Conservation (phyloP, 163 green algal species). For the Coccomyxa subellipsoidea region DNA sequence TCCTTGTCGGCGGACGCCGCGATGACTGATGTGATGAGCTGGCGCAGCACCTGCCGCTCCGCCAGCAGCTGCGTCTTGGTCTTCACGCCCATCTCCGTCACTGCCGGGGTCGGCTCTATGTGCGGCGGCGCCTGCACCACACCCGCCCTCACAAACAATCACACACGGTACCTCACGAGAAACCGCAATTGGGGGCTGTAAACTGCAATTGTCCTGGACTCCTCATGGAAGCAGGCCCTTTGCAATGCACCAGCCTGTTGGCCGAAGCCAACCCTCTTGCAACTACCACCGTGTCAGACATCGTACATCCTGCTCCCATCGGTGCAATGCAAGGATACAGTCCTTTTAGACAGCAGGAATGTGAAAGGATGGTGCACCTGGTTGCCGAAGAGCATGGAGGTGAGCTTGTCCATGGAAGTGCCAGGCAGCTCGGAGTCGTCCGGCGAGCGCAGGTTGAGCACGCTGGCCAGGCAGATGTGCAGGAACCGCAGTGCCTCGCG, state of each 20-base stretch:
- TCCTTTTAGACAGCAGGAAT: neutral
- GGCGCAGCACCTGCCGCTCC: conserved; percentile 49
- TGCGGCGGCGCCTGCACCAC: conserved; percentile 13
- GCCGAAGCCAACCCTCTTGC: too few relatives aligned
- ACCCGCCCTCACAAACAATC: neutral
- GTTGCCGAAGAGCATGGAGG: conserved; percentile 34
- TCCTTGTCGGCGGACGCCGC: conserved; percentile 54
- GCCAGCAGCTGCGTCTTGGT: conserved; percentile 86
- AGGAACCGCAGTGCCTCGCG: conserved; percentile 58
- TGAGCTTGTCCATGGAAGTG: conserved; percentile 47
- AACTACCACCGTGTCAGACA: too few relatives aligned
- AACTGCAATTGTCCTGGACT: too few relatives aligned
- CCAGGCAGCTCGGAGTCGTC: conserved; percentile 29
- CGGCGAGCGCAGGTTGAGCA: conserved; percentile 73
- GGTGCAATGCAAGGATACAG: too few relatives aligned
- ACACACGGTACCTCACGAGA: neutral
- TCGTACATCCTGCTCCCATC: too few relatives aligned
- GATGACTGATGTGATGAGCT: conserved; percentile 67
- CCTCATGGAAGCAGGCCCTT: too few relatives aligned
- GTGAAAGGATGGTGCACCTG: too few relatives aligned
- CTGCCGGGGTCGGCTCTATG: conserved; percentile 14
- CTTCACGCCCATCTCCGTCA: conserved; percentile 73
- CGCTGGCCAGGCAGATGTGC: conserved; percentile 71
- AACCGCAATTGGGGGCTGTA: too few relatives aligned
- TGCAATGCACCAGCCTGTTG: too few relatives aligned